These are phyloP conservation scores for Pulicaria dysenterica DNA, from an alignment of 129 eudicot species.

Conservation along the genomic window DNA sequence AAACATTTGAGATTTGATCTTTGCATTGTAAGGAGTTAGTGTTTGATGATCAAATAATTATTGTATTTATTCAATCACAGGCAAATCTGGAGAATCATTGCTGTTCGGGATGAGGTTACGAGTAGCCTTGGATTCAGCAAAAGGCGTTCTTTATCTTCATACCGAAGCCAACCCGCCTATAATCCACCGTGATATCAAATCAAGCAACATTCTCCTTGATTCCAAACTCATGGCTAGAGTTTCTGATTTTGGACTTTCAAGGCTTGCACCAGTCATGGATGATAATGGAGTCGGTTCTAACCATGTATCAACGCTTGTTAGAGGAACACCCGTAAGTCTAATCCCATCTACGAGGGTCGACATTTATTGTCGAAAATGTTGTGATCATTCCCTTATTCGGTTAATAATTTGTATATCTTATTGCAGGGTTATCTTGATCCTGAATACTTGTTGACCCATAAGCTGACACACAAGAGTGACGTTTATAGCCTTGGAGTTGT, in stretches of 20 bases:
- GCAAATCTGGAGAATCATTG: constrained; percentile 49
- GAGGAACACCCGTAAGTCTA: constrained; percentile 84
- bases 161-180: constrained; percentile 88
- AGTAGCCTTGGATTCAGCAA: constrained; percentile 74
- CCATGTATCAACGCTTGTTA: constrained; percentile 73
- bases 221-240: constrained; percentile 72
- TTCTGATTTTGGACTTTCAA: constrained; percentile 96
- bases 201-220: constrained; percentile 86
- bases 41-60: background rate
- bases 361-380: background rate
- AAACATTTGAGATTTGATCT: constrained; percentile 18
- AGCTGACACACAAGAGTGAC: constrained; percentile 79
- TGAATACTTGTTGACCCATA: constrained; percentile 72
- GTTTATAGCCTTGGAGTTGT: constrained; percentile 94
- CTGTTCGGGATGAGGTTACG: constrained; percentile 62
- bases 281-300: constrained; percentile 53
- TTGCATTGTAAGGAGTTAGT: background rate
- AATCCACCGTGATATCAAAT: constrained; percentile 84
- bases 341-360: background rate
- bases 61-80: constrained; percentile 32
- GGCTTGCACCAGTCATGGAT: constrained; percentile 77
- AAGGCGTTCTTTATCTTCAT: constrained; percentile 87
- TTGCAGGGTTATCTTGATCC: constrained; percentile 94
- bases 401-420: background rate
- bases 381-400: too few relatives aligned